Base-by-base conservation (phyloP, 257 asterid species). In the Buddleja alternifolia region DNA sequence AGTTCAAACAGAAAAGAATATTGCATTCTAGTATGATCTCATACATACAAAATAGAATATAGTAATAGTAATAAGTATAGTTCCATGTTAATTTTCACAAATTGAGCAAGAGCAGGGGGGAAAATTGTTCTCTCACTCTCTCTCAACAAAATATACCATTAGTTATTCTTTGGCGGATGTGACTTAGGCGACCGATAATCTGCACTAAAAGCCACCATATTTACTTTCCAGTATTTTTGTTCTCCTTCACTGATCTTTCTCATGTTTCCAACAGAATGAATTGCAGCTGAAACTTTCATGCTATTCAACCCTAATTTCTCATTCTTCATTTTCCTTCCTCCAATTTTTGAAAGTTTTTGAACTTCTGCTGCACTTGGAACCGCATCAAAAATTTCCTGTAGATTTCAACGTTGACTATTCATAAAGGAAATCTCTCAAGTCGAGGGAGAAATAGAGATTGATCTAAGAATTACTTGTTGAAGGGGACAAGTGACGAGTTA, bases 81-180 rank as follows among this genome's bases (percentile, higher is more conserved):
- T n/a, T n/a, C n/a, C n/a, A n/a, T n/a, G n/a, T n/a, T n/a, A n/a
- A n/a, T n/a, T n/a, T n/a, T n/a, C n/a, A n/a, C n/a, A n/a, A n/a
- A n/a, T n/a, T n/a, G n/a, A n/a, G n/a, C n/a, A n/a, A n/a, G n/a
- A n/a, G n/a, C n/a, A n/a, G n/a, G n/a, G n/a, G n/a, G n/a, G n/a
- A n/a, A n/a, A n/a, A n/a, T n/a, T n/a, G n/a, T n/a, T n/a, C n/a
- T n/a, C n/a, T n/a, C n/a, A n/a, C n/a, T n/a, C n/a, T n/a, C n/a
- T n/a, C n/a, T n/a, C n/a, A n/a, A n/a, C n/a, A n/a, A n/a, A n/a
- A n/a, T n/a, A n/a, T n/a, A n/a, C n/a, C n/a, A n/a, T n/a, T n/a
- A n/a, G 72, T 86, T 86, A 70, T 86, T 85, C 81, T 65, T 80
- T 36, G 96, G 94, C 23, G 96, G 96, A 34, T 89, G 96, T 0